Conservation (phyloP, 208 protist species). For the Herpetomonas muscarum region DNA sequence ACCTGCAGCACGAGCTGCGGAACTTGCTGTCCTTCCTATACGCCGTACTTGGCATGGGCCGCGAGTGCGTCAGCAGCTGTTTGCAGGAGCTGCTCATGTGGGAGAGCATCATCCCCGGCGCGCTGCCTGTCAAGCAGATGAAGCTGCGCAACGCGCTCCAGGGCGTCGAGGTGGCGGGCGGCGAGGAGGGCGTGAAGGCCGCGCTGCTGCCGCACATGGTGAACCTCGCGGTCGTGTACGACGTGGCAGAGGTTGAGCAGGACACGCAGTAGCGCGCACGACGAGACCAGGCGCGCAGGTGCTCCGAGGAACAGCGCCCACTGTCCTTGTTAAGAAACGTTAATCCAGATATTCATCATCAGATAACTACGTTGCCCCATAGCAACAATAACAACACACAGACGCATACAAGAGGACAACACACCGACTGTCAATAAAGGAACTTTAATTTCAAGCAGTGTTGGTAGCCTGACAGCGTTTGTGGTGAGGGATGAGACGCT, state of each 20-base stretch:
- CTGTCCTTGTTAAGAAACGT: no score
- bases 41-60: slow-evolving; percentile 46
- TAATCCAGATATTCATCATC: no score
- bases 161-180: slow-evolving; percentile 20
- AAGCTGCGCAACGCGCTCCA: slow-evolving; percentile 71
- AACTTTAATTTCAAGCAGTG: no score
- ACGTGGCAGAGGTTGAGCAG: slow-evolving; percentile 16
- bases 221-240: slow-evolving; percentile 50
- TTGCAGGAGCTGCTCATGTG: slow-evolving; percentile 78
- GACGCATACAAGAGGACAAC: no score
- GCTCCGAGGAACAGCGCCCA: no score
- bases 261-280: neutral
- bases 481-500: no score
- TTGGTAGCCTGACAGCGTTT: no score
- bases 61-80: slow-evolving; percentile 43
- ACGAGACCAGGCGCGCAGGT: no score
- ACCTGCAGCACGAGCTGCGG: slow-evolving; percentile 75
- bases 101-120: slow-evolving; percentile 75
- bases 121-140: slow-evolving; percentile 74
- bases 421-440: no score
- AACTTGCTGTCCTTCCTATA: slow-evolving; percentile 83
- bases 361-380: no score
- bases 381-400: no score
- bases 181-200: slow-evolving; percentile 7
- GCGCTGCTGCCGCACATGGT: slow-evolving; percentile 39